Base-by-base conservation (phyloP, 441 rosid species). In the Erodium trifolium region DNA sequence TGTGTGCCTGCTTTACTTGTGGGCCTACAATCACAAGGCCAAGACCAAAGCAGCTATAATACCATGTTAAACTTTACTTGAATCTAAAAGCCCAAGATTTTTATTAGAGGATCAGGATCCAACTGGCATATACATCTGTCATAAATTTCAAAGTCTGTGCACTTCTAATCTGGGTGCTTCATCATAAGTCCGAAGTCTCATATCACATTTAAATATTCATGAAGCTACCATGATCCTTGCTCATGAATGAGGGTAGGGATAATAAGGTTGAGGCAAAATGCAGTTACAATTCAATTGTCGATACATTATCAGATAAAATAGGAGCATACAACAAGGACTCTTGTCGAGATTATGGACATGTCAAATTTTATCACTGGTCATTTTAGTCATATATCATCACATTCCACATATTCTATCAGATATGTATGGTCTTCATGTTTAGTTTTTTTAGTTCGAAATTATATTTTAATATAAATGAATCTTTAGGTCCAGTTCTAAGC, bases 401-500 rank as follows among this genome's bases (percentile, higher is more conserved):
- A 47, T 47, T 47, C 55, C 55, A 9, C 55, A 45, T 47, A 12
- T 47, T 16, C 55, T n/a, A 13, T 47, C 13, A 47, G 55, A 13
- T 16, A 47, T 47, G 55, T 45, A 45, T 45, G 51, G n/a, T 45
- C 51, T 10, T 45, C 51, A 45, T 45, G 51, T 45, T 45, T 10
- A 45, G n/a, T 45, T 45, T 49, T 49, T 51, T 6, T n/a, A 5
- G 17, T 51, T n/a, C 4, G 59, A 51, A 51, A 4, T 51, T 14
- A 51, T 51, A 1, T 51, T 51, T 9, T n/a, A 17, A 63, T 67
- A 16, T 57, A 34, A 59, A n/a, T 76, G 57, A 77, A 75, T 67
- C 51, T 72, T 70, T 66, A 19, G 19, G 67, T 82, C 73, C 72
- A 77, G 83, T 77, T 81, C 80, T 81, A 78, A 80, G 85, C 86